phyloP scores from a whole-genome alignment of 169 alveolate species.

The Eimeria sp. region DNA sequence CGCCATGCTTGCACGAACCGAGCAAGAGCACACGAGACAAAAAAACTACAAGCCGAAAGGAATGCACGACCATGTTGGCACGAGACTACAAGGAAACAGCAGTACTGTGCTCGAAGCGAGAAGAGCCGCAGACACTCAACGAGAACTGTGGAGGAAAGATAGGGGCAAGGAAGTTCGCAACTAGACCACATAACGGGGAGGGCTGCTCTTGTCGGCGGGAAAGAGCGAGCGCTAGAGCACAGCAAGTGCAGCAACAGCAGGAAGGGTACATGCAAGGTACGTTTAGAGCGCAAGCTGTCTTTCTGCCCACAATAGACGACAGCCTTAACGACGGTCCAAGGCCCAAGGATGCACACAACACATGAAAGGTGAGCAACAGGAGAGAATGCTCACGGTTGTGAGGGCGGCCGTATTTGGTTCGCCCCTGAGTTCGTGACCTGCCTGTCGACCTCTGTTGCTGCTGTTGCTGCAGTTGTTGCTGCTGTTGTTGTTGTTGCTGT shows the following conservation, averaged over 20 bases:
- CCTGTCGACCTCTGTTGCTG: constrained; percentile 26
- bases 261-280: background rate
- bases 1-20: background rate
- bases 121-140: background rate
- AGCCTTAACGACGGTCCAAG: background rate
- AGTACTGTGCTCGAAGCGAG: background rate
- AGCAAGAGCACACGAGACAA: background rate
- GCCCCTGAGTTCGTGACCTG: constrained; percentile 61
- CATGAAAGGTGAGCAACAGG: background rate
- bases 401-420: constrained; percentile 60
- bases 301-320: background rate
- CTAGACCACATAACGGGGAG: too few species aligned
- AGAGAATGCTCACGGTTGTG: constrained; percentile 48
- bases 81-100: background rate
- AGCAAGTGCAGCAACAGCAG: background rate
- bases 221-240: background rate
- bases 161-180: background rate
- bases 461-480: constrained; percentile 39
- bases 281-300: background rate
- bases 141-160: too few species aligned
- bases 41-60: too few species aligned
- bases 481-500: constrained; percentile 26
- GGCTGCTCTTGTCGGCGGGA: background rate
- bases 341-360: background rate
- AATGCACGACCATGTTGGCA: too few species aligned